phyloP scores from a whole-genome alignment of 768 basidiomycete genomes.

The Tulasnella sp. region DNA sequence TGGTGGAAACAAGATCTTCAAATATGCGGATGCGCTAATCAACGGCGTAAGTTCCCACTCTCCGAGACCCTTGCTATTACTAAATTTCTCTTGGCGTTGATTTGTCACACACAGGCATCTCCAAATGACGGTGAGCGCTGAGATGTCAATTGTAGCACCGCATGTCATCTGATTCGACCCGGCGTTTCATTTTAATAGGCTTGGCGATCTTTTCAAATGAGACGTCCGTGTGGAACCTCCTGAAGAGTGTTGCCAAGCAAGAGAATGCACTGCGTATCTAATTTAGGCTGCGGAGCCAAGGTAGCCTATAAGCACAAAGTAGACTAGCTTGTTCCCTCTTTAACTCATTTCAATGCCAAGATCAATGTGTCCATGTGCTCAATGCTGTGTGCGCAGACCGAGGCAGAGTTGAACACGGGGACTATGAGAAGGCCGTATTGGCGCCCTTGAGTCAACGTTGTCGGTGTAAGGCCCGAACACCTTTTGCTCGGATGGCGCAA shows the following conservation, averaged over 20 bases:
- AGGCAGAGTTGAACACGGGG: too few relatives aligned
- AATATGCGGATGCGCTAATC: conserved; percentile 44
- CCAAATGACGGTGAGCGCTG: conserved; percentile 42
- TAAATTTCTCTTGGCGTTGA: neutral
- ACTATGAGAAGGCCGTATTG: too few relatives aligned
- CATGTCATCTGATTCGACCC: neutral
- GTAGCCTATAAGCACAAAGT: too few relatives aligned
- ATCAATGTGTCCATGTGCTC: too few relatives aligned
- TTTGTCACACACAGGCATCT: conserved; percentile 31
- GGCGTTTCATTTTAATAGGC: conserved; percentile 26
- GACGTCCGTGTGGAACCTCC: conserved; percentile 41
- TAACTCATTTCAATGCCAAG: too few relatives aligned
- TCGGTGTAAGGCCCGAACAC: too few relatives aligned
- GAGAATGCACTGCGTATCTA: neutral
- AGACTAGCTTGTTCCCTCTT: too few relatives aligned
- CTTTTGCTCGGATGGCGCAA: too few relatives aligned
- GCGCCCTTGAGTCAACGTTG: too few relatives aligned
- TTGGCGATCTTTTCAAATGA: conserved; percentile 44
- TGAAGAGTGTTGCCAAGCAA: conserved; percentile 27
- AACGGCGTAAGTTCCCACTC: conserved; percentile 30
- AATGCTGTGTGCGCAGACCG: too few relatives aligned
- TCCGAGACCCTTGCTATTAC: neutral
- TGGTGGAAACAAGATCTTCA: conserved; percentile 43
- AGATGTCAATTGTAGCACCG: neutral
- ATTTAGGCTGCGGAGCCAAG: too few relatives aligned